Conservation (phyloP, 257 asterid species). For the Solanum etuberosum region DNA sequence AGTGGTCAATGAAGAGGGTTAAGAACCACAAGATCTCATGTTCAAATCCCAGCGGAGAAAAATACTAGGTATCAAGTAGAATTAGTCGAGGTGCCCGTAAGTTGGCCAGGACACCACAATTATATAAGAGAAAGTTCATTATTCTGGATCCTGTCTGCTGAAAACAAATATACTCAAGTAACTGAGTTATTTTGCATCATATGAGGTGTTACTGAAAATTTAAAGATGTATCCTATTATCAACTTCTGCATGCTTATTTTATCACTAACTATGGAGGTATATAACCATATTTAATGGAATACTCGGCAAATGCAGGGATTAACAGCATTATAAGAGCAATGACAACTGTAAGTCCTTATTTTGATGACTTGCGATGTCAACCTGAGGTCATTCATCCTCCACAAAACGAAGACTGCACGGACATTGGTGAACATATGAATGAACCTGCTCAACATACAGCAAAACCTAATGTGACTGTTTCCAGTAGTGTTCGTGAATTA, state of each 20-base stretch:
- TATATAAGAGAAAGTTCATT: neutral
- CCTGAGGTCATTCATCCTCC: constrained; percentile 31
- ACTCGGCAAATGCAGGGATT: neutral
- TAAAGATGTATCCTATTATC: neutral
- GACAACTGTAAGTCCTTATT: constrained; percentile 20
- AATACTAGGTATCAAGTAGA: neutral
- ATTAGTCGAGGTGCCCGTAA: neutral
- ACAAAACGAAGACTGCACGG: constrained; percentile 13
- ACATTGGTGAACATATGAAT: constrained; percentile 16
- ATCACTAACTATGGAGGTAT: neutral
- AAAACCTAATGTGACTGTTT: constrained; percentile 25
- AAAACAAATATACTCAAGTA: neutral
- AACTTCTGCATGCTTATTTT: neutral
- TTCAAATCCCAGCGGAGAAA: neutral
- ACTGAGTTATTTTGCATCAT: neutral
- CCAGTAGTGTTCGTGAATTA: constrained; percentile 28
- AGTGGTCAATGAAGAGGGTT: neutral
- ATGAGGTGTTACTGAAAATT: neutral
- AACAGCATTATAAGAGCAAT: neutral
- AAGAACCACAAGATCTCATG: neutral
- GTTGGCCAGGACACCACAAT: neutral
- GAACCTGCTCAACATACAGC: constrained; percentile 5
- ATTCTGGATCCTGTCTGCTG: neutral
- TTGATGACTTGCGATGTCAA: constrained; percentile 22
- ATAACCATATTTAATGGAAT: neutral